These are phyloP conservation scores for Aspergillus sergii DNA, from an alignment of 2,329 filamentous ascomycete species.

Conservation along the genomic window DNA sequence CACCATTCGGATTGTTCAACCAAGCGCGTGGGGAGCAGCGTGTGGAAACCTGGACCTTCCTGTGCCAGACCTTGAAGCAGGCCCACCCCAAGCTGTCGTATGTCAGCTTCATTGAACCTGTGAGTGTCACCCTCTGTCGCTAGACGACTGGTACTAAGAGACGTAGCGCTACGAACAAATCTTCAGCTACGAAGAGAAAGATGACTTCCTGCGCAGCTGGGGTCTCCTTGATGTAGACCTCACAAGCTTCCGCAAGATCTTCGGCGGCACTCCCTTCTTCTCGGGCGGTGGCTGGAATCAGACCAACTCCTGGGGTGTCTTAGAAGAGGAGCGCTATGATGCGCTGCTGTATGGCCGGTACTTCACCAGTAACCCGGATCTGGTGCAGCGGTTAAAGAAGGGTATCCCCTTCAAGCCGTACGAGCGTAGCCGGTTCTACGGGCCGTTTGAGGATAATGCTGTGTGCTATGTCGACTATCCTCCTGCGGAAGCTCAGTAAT, in stretches of 20 bases:
- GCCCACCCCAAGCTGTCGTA: conserved; percentile 51
- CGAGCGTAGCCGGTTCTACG: conserved; percentile 51
- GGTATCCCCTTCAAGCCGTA: conserved; percentile 45
- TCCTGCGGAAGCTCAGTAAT: conserved; percentile 10
- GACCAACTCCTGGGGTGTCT: conserved; percentile 52
- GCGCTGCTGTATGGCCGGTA: conserved; percentile 51
- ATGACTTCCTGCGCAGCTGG: conserved; percentile 53
- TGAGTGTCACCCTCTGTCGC: conserved; percentile 14
- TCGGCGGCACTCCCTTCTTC: conserved; percentile 57
- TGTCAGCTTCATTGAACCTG: conserved; percentile 59
- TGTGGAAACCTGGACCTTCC: conserved; percentile 55
- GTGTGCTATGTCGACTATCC: conserved; percentile 36
- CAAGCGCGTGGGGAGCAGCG: conserved; percentile 54
- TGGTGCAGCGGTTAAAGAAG: conserved; percentile 48
- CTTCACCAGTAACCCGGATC: conserved; percentile 54
- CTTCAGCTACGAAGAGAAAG: conserved; percentile 52
- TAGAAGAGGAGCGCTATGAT: conserved; percentile 53
- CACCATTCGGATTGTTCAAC: conserved; percentile 56
- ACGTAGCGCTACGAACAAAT: conserved; percentile 54
- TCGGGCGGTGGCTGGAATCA: conserved; percentile 59
- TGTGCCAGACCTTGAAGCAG: conserved; percentile 54
- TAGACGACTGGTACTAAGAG: neutral
- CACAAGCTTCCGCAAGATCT: conserved; percentile 53
- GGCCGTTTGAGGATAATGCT: conserved; percentile 38
- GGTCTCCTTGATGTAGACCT: conserved; percentile 50